phyloP scores from a whole-genome alignment of 139 green algal species.

The Chloropicon primus region DNA sequence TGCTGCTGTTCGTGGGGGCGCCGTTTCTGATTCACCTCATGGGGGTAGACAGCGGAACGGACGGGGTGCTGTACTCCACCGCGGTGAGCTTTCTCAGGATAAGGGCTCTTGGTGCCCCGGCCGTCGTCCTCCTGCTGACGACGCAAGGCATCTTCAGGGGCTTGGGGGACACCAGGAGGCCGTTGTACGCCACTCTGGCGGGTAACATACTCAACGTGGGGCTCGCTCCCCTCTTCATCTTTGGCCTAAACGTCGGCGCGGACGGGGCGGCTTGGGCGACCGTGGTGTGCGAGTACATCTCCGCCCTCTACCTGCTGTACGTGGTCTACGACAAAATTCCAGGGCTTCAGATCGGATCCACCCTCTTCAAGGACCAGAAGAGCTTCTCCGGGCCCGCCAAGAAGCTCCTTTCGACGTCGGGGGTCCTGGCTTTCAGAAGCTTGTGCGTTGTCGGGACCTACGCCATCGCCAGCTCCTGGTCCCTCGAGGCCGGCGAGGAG shows the following conservation, averaged over 20 bases:
- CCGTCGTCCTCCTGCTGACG: constrained; percentile 37
- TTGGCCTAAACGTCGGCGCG: constrained; percentile 37
- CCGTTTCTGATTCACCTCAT: constrained; percentile 14
- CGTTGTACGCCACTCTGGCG: constrained; percentile 40
- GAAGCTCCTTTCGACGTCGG: constrained; percentile 19
- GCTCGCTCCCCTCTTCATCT: constrained; percentile 56
- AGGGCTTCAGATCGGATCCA: background rate
- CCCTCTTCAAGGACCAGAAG: background rate
- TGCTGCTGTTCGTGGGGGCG: constrained; percentile 25
- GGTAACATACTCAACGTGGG: constrained; percentile 51
- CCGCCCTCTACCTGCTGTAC: constrained; percentile 17
- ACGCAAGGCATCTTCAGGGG: constrained; percentile 42
- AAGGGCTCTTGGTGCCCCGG: constrained; percentile 40
- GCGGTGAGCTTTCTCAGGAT: constrained; percentile 30
- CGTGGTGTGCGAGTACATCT: constrained; percentile 34
- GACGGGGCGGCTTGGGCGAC: constrained; percentile 51
- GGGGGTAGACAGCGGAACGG: constrained; percentile 21
- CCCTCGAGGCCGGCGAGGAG: constrained; percentile 26
- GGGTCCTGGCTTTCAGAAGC: constrained; percentile 50
- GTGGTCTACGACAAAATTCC: background rate
- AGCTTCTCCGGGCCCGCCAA: background rate
- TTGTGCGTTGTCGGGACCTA: constrained; percentile 40
- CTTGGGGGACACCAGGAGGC: constrained; percentile 52
- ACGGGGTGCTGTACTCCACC: constrained; percentile 4
- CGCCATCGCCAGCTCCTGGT: constrained; percentile 38